Base-by-base conservation (phyloP, 805 yeast genomes). In the Clavispora vitiphila region DNA sequence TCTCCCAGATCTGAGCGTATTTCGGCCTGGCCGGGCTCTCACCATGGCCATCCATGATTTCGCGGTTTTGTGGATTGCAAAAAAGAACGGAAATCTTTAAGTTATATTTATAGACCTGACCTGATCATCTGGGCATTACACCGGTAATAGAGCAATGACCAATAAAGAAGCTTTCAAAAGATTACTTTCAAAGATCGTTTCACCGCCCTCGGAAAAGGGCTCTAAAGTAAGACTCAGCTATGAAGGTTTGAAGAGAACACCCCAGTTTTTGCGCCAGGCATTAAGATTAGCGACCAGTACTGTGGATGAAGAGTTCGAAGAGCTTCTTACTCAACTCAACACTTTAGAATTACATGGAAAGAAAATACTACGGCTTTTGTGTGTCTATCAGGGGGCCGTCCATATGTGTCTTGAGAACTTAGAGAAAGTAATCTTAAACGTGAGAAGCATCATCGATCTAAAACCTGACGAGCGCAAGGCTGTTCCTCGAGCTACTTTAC, bases 11-110 rank as follows among this genome's bases (percentile, higher is more conserved):
- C 71, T 2, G 72, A 69, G 41, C 58, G 55, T 34, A 67, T 69
- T 7, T 60, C 64, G 24, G 75, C 86, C 1, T 81, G 86, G 86
- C 86, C 86, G 0, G 85, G 86, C 0, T 71, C 78, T 11, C 74
- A 80, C 49, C 85, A 78, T 50, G 83, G 83, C 0, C 86, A 81
- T 55, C 84, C 85, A 15, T 60, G 43, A 56, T 25, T 30, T 23
- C 40, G 38, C 35, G 30, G 12, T 35, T 32, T 30, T 23, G 31
- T 31, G 15, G 25, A n/a, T 14, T 37, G 14, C 21, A 29, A 11
- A 27, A 6, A 21, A 29, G 10, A 25, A 21, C 7, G 22, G 11
- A 19, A 16, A 32, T 9, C 11, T 20, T 18, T 27, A 19, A 5
- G 20, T 20, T 16, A 22, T n/a, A 18, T 11, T n/a, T 15, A 26